Evolutionary conservation across 2,329 filamentous ascomycete species (phyloP), one percentile per base, ranked within the genome.

Genomic region (Magnaporthiopsis rhizophila): DNA sequence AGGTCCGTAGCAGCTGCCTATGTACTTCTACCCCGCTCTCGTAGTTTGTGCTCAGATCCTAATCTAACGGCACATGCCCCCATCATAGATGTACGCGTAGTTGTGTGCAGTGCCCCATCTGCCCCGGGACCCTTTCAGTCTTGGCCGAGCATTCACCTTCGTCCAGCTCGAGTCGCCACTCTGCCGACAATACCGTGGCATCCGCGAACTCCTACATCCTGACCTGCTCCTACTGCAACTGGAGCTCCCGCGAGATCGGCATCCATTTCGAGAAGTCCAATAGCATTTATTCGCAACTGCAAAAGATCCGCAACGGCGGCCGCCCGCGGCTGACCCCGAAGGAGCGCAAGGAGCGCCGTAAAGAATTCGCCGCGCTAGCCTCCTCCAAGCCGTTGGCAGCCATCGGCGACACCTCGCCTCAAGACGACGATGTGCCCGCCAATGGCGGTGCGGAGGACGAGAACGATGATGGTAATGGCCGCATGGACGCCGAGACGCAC

Each of bases 101-200:
- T 74, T 99, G 95, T 77, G 98, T 95, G 79, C 91, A 96, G 73
- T 99, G 95, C 71, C 95, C 95, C 0, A 81, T 93, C 68, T 99
- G 95, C 75, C 87, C 91, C 34, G 87, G 92, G 0, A 90, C 92
- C 15, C 83, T 98, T 57, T 83, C 87, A 26, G 87, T 95, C 63
- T 90, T 87, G 63, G 86, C 87, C 26, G 89, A 92, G 64, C 79
- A 58, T 18, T 18, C 58, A 11, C 15, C 82, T 50, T 73, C 80
- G 2, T 73, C 80, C 32, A 80, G 82, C 74, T 68, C 76, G 26
- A 76, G 71, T 64, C 78, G 60, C 24, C 75, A 81, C 6, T 74
- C 75, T 18, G 73, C 79, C n/a, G 82, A 82, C 57, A 75, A 73
- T 65, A 71, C 78, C 36, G 64, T 72, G 61, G 69, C 70, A n/a